These are phyloP conservation scores for Aspergillus versicolor DNA, from an alignment of 2,329 filamentous ascomycete species.

Conservation along the genomic window DNA sequence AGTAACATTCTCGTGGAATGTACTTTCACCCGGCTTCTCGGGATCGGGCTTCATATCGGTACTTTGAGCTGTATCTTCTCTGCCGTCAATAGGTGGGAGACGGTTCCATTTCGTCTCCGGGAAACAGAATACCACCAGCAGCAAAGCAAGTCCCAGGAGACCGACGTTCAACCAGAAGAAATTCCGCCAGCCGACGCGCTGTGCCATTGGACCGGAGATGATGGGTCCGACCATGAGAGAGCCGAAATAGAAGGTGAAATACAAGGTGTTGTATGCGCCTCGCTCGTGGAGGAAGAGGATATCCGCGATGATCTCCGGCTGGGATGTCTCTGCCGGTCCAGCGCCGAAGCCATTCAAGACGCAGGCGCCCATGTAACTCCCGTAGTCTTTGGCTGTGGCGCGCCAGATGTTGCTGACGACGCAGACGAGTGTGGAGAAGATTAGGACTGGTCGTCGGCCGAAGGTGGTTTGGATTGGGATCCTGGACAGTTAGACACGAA, in stretches of 20 bases:
- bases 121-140: constrained; percentile 59
- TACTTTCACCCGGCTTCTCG: constrained; percentile 17
- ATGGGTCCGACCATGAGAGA: constrained; percentile 62
- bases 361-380: constrained; percentile 63
- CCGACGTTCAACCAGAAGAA: constrained; percentile 68
- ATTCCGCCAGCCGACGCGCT: constrained; percentile 58
- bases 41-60: constrained; percentile 8
- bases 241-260: constrained; percentile 64
- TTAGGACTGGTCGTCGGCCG: constrained; percentile 55
- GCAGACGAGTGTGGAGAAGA: constrained; percentile 54
- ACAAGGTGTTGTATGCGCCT: constrained; percentile 61
- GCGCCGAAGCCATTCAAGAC: constrained; percentile 63
- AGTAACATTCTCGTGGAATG: constrained; percentile 12
- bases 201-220: constrained; percentile 60
- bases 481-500: constrained; percentile 33
- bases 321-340: constrained; percentile 62
- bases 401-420: constrained; percentile 58
- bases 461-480: constrained; percentile 57
- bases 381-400: constrained; percentile 57
- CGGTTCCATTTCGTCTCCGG: constrained; percentile 64
- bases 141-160: constrained; percentile 49
- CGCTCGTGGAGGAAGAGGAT: constrained; percentile 65
- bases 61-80: neutral
- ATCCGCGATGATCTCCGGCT: constrained; percentile 64
- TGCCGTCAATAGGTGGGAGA: constrained; percentile 27